Base-by-base conservation (phyloP, 345 rosid genomes). In the Noccaea bulbosa region DNA sequence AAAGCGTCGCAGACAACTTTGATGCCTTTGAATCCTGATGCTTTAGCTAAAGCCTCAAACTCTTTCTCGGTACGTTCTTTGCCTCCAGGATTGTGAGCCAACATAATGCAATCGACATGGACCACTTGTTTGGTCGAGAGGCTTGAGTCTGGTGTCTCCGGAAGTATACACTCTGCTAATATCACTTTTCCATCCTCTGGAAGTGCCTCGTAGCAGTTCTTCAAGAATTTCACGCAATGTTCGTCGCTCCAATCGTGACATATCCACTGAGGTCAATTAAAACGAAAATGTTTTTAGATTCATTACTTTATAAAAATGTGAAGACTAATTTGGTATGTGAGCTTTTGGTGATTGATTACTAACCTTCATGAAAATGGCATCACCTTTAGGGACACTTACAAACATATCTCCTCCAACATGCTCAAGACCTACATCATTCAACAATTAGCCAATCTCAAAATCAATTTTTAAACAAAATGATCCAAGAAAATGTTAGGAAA, bases 181-280 rank as follows among this genome's bases (percentile, higher is more conserved):
- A 93, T 85, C 69, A 90, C 92, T 73, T 93, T 93, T 11, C 97
- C 97, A 3, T 90, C 75, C 12, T 37, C 62, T 5, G 98, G 97
- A 40, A 93, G 87, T 0, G 96, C 87, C 37, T 83, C 70, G 54
- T 87, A 82, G 80, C 97, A 90, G 20, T 93, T 93, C 68, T 83
- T 86, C 82, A 93, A 74, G 51, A 93, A 81, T 20, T 83, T 90
- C 0, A 77, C 45, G 65, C 93, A 87, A 50, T 90, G 90, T 7
- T 81, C 85, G 12, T 93, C 97, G 52, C 96, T 88, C 98, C 98
- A 93, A n/a, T 90, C 93, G 14, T 90, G 98, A 20, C 93, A 91
- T 45, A 90, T 87, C 97, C 93, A 87, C 98, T 93, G 66, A 38
- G 6, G 35, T 9, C 52, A 44, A 14, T 7, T 8, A 5, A 12